phyloP scores from a whole-genome alignment of 371 early-diverging fungal species.

The Lichtheimia ramosa region DNA sequence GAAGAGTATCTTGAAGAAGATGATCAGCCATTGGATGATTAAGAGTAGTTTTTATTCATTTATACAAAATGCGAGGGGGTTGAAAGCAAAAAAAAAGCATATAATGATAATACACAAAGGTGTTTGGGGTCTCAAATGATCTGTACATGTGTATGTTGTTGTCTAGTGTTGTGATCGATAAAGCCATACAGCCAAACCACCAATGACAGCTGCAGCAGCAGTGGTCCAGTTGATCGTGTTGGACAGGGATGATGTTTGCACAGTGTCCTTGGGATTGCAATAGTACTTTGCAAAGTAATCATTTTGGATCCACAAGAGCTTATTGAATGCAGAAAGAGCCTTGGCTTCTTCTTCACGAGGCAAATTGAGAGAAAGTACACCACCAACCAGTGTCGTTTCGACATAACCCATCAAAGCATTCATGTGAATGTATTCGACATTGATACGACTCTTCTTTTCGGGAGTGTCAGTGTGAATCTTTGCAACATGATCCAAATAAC shows the following conservation, averaged over 20 bases:
- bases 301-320: conserved; percentile 88
- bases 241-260: conserved; percentile 6
- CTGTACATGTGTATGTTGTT: background rate
- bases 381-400: conserved; percentile 62
- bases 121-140: no score
- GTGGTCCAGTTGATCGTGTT: conserved; percentile 22
- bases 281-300: conserved; percentile 85
- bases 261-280: conserved; percentile 30
- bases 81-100: no score
- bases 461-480: conserved; percentile 71
- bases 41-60: conserved; percentile 3
- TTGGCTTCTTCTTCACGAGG: conserved; percentile 57
- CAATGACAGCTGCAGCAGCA: conserved; percentile 27
- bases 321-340: conserved; percentile 75
- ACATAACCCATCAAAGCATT: conserved; percentile 79
- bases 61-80: background rate
- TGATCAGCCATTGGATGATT: conserved; percentile 22
- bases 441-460: conserved; percentile 72
- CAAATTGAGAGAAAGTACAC: conserved; percentile 59
- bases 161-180: background rate
- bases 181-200: conserved; percentile 31
- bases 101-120: no score
- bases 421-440: conserved; percentile 83
- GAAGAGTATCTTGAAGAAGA: conserved; percentile 35
- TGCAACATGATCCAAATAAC: conserved; percentile 79